phyloP scores from a whole-genome alignment of 129 eudicot species.

The Logfia minima region DNA sequence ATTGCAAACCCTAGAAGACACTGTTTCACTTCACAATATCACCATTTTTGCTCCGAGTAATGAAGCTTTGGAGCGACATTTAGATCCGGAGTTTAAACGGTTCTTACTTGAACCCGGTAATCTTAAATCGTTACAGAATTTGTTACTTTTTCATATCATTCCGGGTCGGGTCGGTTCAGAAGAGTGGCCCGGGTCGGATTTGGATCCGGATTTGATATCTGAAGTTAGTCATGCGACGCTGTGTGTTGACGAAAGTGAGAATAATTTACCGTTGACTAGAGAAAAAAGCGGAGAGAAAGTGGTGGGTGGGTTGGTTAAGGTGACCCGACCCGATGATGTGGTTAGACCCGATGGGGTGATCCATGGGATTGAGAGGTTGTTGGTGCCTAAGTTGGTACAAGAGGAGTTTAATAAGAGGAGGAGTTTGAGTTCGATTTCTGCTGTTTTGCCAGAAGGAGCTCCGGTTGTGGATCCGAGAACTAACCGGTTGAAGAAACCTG shows the following conservation, averaged over 20 bases:
- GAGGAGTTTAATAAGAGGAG: conserved; percentile 74
- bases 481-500: conserved; percentile 45
- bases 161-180: conserved; percentile 65
- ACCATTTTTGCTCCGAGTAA: conserved; percentile 87
- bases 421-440: conserved; percentile 68
- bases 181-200: conserved; percentile 49
- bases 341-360: conserved; percentile 74
- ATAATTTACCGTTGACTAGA: conserved; percentile 16
- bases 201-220: conserved; percentile 1
- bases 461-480: conserved; percentile 88
- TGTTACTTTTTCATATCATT: conserved; percentile 61
- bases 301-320: conserved; percentile 43
- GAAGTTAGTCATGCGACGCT: conserved; percentile 35
- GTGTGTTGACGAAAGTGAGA: conserved; percentile 23
- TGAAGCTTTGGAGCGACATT: conserved; percentile 59
- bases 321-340: conserved; percentile 60
- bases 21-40: conserved; percentile 55
- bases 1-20: conserved; percentile 60
- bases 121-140: conserved; percentile 68
- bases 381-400: conserved; percentile 66
- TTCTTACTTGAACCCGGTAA: conserved; percentile 80
- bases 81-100: conserved; percentile 81
- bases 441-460: conserved; percentile 82
- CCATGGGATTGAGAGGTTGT: conserved; percentile 74
- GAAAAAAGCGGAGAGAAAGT: conserved; percentile 24